A percentile compares a stretch with the other conserved stretches of the same genome.
These are phyloP conservation scores for Coriaria nepalensis DNA, from an alignment of 306 rosid genomes.

Conservation along the genomic window DNA sequence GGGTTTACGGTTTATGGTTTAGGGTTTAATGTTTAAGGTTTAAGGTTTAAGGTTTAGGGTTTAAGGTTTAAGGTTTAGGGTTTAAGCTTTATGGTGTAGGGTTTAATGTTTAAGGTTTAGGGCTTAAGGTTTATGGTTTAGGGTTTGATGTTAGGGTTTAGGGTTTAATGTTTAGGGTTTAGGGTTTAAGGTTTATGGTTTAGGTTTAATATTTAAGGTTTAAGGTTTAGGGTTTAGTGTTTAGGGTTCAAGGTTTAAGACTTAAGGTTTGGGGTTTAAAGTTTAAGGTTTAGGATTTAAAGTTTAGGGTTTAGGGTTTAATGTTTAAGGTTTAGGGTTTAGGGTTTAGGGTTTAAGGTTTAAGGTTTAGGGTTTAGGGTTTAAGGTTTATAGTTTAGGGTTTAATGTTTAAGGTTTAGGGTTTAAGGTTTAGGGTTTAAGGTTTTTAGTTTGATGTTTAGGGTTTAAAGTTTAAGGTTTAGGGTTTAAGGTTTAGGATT, in stretches of 20 bases:
- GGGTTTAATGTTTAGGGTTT: too few relatives aligned
- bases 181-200: too few relatives aligned
- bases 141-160: too few relatives aligned
- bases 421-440: background rate
- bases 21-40: background rate
- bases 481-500: background rate
- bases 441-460: background rate
- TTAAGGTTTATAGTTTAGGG: background rate
- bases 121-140: too few relatives aligned
- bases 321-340: conserved; percentile 7
- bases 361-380: conserved; percentile 1
- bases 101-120: conserved; percentile 1
- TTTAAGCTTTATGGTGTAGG: background rate
- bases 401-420: too few relatives aligned
- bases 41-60: background rate
- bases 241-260: conserved; percentile 1
- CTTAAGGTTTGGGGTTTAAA: conserved; percentile 1
- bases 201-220: too few relatives aligned
- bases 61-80: conserved; percentile 2
- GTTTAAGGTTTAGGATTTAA: too few relatives aligned
- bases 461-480: too few relatives aligned
- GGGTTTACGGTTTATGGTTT: too few relatives aligned
- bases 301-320: too few relatives aligned
- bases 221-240: too few relatives aligned
- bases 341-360: conserved; percentile 7